phyloP scores from a whole-genome alignment of 192 early-diverging fungal genomes.

The Linnemannia zychae region DNA sequence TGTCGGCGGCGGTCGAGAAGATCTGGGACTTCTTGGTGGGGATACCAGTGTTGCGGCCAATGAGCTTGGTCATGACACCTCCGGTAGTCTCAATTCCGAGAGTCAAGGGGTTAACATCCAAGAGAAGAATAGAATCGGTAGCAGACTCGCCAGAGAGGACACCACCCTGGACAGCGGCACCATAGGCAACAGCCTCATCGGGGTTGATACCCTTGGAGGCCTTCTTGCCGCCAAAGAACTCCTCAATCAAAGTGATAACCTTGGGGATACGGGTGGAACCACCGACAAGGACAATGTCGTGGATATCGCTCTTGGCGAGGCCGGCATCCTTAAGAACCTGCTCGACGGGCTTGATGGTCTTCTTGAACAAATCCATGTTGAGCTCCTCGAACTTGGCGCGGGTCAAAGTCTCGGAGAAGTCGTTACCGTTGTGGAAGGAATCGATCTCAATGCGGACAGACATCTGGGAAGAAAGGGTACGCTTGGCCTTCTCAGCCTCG shows the following conservation, averaged over 20 bases:
- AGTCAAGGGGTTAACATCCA: constrained; percentile 97
- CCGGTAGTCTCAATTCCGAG: constrained; percentile 99
- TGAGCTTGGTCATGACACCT: constrained; percentile 96
- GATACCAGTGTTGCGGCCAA: constrained; percentile 92
- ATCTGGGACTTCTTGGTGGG: constrained; percentile 99
- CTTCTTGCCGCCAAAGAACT: constrained; percentile 98
- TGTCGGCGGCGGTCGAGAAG: constrained; percentile 97
- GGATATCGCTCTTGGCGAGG: constrained; percentile 86
- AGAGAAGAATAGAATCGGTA: constrained; percentile 77
- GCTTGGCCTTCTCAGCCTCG: constrained; percentile 98
- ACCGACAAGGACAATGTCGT: constrained; percentile 98
- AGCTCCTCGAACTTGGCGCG: constrained; percentile 98
- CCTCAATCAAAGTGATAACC: constrained; percentile 92
- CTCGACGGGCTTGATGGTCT: constrained; percentile 95
- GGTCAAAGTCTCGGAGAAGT: constrained; percentile 94
- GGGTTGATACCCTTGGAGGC: constrained; percentile 97
- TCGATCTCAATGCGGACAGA: constrained; percentile 95
- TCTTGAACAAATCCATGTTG: constrained; percentile 93
- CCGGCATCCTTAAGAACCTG: constrained; percentile 93
- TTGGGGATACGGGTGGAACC: constrained; percentile 99
- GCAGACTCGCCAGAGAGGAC: constrained; percentile 83
- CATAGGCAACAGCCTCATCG: constrained; percentile 98
- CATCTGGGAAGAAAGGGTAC: constrained; percentile 93
- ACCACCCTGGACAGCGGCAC: constrained; percentile 97
- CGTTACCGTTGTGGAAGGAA: constrained; percentile 87